Evolutionary conservation across 225 moss, liverwort and hornwort species (phyloP), one percentile per base, ranked within the genome.

Genomic region (Bryoerythrophyllum caledonicum): DNA sequence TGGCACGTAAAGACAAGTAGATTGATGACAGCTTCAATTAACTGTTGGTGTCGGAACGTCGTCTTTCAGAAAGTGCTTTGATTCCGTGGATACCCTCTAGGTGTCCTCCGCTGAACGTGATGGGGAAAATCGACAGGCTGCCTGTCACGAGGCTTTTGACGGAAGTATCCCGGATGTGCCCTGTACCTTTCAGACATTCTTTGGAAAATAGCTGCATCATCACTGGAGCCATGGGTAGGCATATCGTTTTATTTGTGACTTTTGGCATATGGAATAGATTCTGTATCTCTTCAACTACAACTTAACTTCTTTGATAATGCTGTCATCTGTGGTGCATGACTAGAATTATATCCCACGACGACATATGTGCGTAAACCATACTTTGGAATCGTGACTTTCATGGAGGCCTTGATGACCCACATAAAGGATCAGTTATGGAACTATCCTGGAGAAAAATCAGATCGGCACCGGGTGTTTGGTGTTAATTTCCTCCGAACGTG

Each of bases 381-480:
- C 35, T 67, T 37, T 4, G 30, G 48, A 75, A 71, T 48, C 17
- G 1, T 49, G 62, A 28, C 15, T n/a, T 78, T 64, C 49, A 10
- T 78, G 48, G 6, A 78, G 55, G 75, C 21, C 48, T 71, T 71
- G 24, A 30, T 37, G 24, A 40, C 57, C 40, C 21, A 38, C 46
- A 56, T 84, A 35, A 6, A 46, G 7, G 28, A 74, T 38, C 52
- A 34, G 34, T 27, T 84, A 35, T 54, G 23, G 60, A 12, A n/a
- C 48, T 48, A 48, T 59, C 41, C 44, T 43, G 65, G 60, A 74
- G 44, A 60, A 51, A 49, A 64, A 24, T 65, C 58, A 11, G 17
- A 79, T 60, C 55, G 79, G 82, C 82, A 82, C 64, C 65, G 43
- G 16, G 49, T 86, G 28, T 86, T 82, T 60, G 79, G 82, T 40